Conservation (phyloP, 805 yeast genomes). For the Scheffersomyces ergatensis region DNA sequence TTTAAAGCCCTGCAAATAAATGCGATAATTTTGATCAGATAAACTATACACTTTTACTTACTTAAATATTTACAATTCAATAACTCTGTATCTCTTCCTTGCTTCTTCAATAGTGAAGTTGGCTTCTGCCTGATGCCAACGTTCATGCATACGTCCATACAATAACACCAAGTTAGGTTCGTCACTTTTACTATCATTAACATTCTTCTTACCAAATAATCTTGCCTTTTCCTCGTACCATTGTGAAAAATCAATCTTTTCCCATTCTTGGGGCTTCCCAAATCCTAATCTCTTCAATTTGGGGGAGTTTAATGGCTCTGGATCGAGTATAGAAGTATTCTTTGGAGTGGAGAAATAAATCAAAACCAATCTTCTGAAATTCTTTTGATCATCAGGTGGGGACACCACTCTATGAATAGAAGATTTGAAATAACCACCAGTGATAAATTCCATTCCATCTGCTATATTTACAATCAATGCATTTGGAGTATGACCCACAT, state of each 20-base stretch:
- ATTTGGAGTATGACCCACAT: constrained; percentile 27
- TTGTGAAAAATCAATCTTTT: constrained; percentile 20
- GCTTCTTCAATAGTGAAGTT: constrained; percentile 25
- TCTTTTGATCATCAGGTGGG: constrained; percentile 24
- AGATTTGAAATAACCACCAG: constrained; percentile 27
- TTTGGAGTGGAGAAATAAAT: constrained; percentile 25
- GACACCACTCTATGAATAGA: constrained; percentile 24
- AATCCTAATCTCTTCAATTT: constrained; percentile 20
- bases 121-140: constrained; percentile 39
- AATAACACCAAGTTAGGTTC: constrained; percentile 35
- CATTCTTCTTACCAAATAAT: constrained; percentile 39
- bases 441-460: constrained; percentile 29
- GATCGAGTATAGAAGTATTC: constrained; percentile 17
- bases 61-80: constrained; percentile 8
- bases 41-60: too few relatives aligned
- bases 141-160: constrained; percentile 41
- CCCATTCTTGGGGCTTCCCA: constrained; percentile 24
- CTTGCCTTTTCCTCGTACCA: constrained; percentile 45
- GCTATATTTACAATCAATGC: constrained; percentile 28
- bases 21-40: too few relatives aligned
- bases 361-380: constrained; percentile 19
- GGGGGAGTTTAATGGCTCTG: constrained; percentile 22
- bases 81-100: constrained; percentile 18
- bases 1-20: too few relatives aligned
- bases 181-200: constrained; percentile 30